Conservation (phyloP, 352 stramenopile genomes). For the Phytophthora podocarpi region DNA sequence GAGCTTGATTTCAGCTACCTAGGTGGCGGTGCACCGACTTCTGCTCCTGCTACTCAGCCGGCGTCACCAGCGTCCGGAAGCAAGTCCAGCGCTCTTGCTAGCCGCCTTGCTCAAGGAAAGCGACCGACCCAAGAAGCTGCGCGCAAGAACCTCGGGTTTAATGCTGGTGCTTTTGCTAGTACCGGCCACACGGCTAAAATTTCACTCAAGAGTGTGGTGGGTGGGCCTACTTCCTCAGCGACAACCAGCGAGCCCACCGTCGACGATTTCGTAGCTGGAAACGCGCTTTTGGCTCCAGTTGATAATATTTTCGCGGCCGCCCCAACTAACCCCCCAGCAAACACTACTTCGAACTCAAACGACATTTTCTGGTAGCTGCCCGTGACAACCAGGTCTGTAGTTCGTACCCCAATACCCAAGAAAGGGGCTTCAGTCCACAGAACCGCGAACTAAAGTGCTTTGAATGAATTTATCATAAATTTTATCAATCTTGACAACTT, state of each 20-base stretch:
- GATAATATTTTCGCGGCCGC: conserved; percentile 27
- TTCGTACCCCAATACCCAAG: too few relatives aligned
- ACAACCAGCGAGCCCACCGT: conserved; percentile 35
- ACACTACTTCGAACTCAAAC: conserved; percentile 21
- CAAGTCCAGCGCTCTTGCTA: conserved; percentile 69
- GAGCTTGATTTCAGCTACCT: conserved; percentile 30
- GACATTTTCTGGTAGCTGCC: conserved; percentile 45
- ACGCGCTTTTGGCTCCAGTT: conserved; percentile 18
- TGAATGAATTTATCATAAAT: conserved; percentile 28
- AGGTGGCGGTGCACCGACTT: conserved; percentile 12
- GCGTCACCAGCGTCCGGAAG: conserved; percentile 20
- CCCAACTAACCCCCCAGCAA: conserved; percentile 15
- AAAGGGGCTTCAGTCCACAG: too few relatives aligned
- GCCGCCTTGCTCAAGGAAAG: conserved; percentile 62
- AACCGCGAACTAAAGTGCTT: not conserved
- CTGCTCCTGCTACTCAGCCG: conserved; percentile 10
- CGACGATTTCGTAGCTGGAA: conserved; percentile 58
- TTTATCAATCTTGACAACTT: conserved; percentile 5
- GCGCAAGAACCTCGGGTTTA: conserved; percentile 64
- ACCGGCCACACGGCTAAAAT: conserved; percentile 44
- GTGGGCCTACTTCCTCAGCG: not conserved
- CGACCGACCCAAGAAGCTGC: conserved; percentile 76
- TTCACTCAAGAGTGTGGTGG: conserved; percentile 64
- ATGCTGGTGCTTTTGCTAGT: conserved; percentile 53
- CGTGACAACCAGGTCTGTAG: too few relatives aligned